A percentile compares a stretch with the other conserved stretches of the same genome.
phyloP scores from a whole-genome alignment of 2,329 filamentous ascomycete genomes.

The Stachybotrys elegans region DNA sequence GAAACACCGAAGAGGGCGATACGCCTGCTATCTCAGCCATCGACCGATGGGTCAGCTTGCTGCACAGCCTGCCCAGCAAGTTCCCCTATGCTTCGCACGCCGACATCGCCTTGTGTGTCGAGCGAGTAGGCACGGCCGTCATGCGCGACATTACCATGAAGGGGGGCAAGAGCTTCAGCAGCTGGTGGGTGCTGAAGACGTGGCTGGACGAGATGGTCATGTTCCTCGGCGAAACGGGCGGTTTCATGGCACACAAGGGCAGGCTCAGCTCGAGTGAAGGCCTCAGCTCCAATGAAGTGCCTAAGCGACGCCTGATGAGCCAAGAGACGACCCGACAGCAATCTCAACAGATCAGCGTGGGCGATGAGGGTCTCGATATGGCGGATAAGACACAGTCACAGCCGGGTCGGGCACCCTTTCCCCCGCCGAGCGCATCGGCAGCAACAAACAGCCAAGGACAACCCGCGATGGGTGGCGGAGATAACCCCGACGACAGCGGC shows the following conservation, averaged over 20 bases:
- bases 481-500: constrained; percentile 65
- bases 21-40: too few relatives aligned
- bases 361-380: constrained; percentile 41
- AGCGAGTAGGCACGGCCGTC: constrained; percentile 69
- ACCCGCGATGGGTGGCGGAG: constrained; percentile 31
- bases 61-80: constrained; percentile 61
- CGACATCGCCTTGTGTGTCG: constrained; percentile 72
- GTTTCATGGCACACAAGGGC: constrained; percentile 66
- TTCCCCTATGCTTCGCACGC: constrained; percentile 71
- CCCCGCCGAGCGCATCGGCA: constrained; percentile 23
- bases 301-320: constrained; percentile 27
- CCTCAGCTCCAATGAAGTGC: too few relatives aligned
- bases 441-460: constrained; percentile 37
- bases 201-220: constrained; percentile 93
- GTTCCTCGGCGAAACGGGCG: constrained; percentile 85
- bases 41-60: constrained; percentile 72
- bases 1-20: too few relatives aligned
- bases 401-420: constrained; percentile 45
- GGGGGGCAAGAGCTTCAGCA: constrained; percentile 76
- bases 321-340: constrained; percentile 29
- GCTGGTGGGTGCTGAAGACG: constrained; percentile 93
- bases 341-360: constrained; percentile 38
- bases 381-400: constrained; percentile 42
- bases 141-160: constrained; percentile 77
- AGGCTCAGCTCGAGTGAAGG: too few relatives aligned